These are phyloP conservation scores for Phialemoniopsis sp. DNA, from an alignment of 2,329 filamentous ascomycete genomes.

Conservation along the genomic window DNA sequence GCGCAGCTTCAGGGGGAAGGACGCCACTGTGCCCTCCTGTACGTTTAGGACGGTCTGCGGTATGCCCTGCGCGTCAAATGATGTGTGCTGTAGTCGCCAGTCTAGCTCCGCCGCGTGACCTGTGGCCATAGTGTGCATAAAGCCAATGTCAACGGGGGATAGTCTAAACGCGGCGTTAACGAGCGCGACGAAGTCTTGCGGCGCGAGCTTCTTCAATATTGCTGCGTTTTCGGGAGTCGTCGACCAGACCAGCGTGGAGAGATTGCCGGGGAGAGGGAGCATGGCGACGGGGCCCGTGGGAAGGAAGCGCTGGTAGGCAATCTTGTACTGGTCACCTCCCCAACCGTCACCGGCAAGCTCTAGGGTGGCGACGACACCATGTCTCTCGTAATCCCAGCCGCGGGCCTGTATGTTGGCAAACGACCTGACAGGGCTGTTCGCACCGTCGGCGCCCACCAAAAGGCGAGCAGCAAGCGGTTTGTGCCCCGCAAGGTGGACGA, in stretches of 20 bases:
- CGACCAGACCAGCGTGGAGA: conserved; percentile 89
- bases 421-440: conserved; percentile 85
- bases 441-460: conserved; percentile 88
- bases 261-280: conserved; percentile 79
- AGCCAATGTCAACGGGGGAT: conserved; percentile 72
- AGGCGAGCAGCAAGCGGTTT: conserved; percentile 73
- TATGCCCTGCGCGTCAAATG: conserved; percentile 40
- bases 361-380: conserved; percentile 88
- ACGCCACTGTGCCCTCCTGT: conserved; percentile 76
- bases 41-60: conserved; percentile 67
- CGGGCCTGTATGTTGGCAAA: conserved; percentile 83
- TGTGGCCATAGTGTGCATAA: conserved; percentile 63
- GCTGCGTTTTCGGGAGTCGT: conserved; percentile 79
- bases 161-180: conserved; percentile 94
- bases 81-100: conserved; percentile 72
- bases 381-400: conserved; percentile 90
- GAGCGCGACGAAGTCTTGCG: conserved; percentile 74
- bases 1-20: conserved; percentile 85
- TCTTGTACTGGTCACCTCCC: conserved; percentile 55
- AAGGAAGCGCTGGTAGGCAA: conserved; percentile 92
- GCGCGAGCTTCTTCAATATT: conserved; percentile 69
- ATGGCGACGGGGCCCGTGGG: conserved; percentile 89
- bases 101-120: conserved; percentile 69
- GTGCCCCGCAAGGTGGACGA: conserved; percentile 69
- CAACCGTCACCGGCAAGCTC: conserved; percentile 60